Percentiles rank a stretch among this genome's conserved stretches.
Conservation (phyloP, 345 rosid genomes). For the Syzygium oleosum region DNA sequence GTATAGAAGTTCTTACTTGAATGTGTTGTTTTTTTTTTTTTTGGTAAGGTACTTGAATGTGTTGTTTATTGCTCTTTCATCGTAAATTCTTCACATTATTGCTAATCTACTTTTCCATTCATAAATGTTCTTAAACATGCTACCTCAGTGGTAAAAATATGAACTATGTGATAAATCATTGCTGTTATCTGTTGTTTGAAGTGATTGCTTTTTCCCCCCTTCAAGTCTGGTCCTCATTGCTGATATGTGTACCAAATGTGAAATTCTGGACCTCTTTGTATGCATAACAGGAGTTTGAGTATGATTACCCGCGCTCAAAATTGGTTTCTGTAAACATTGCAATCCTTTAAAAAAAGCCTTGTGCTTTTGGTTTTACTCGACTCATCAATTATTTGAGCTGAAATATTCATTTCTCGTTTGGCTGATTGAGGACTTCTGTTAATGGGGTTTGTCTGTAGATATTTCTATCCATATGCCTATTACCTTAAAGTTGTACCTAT, state of each 20-base stretch:
- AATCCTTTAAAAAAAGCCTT: too few relatives aligned
- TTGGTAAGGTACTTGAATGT: too few relatives aligned
- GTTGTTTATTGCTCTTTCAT: background rate
- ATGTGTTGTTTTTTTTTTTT: too few relatives aligned
- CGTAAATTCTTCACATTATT: background rate
- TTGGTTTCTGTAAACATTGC: background rate
- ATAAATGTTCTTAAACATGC: background rate
- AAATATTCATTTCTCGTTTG: background rate
- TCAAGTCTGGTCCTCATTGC: background rate
- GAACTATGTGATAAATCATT: background rate
- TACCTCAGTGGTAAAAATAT: background rate
- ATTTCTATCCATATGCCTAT: background rate
- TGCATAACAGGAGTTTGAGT: background rate
- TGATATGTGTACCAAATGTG: background rate
- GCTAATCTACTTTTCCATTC: background rate
- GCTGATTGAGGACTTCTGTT: background rate
- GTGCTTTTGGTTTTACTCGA: background rate
- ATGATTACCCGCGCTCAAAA: background rate
- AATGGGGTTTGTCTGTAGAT: background rate
- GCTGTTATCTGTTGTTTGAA: accelerated
- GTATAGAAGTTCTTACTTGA: background rate
- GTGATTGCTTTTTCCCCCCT: background rate
- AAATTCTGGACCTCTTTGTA: background rate
- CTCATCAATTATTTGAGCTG: background rate
- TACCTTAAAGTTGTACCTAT: background rate